Conservation (phyloP, 2,329 filamentous ascomycete genomes). For the Cyphellophora europaea region DNA sequence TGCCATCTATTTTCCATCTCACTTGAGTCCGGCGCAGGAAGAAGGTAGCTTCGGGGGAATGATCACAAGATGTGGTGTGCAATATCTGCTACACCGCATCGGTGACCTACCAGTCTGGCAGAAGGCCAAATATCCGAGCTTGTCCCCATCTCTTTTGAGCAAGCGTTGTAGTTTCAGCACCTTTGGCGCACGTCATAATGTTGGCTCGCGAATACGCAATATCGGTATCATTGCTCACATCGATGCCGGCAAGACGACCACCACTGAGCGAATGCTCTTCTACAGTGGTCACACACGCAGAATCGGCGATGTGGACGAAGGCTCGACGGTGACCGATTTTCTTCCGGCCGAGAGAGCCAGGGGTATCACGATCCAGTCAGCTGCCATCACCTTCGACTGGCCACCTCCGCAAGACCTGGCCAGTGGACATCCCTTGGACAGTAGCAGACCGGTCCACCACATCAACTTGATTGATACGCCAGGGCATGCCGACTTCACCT, state of each 20-base stretch:
- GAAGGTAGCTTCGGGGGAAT: too few relatives aligned
- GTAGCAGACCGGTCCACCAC: conserved; percentile 42
- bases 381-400: conserved; percentile 92
- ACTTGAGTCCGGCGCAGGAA: too few relatives aligned
- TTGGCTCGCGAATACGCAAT: too few relatives aligned
- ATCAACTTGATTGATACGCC: conserved; percentile 94
- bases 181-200: too few relatives aligned
- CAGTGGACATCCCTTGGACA: conserved; percentile 21
- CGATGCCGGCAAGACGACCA: conserved; percentile 97
- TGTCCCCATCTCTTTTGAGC: too few relatives aligned
- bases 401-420: conserved; percentile 42
- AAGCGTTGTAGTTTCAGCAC: too few relatives aligned
- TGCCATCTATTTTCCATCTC: too few relatives aligned
- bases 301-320: conserved; percentile 91
- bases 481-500: conserved; percentile 94
- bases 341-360: conserved; percentile 83
- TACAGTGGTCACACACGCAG: conserved; percentile 84
- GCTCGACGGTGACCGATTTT: conserved; percentile 95
- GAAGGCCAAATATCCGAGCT: too few relatives aligned
- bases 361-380: conserved; percentile 96
- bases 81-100: too few relatives aligned
- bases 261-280: conserved; percentile 97
- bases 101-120: too few relatives aligned
- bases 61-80: too few relatives aligned
- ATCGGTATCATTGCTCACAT: conserved; percentile 99